These are phyloP conservation scores for Capillidium heterosporum DNA, from an alignment of 371 early-diverging fungal genomes.

Conservation along the genomic window DNA sequence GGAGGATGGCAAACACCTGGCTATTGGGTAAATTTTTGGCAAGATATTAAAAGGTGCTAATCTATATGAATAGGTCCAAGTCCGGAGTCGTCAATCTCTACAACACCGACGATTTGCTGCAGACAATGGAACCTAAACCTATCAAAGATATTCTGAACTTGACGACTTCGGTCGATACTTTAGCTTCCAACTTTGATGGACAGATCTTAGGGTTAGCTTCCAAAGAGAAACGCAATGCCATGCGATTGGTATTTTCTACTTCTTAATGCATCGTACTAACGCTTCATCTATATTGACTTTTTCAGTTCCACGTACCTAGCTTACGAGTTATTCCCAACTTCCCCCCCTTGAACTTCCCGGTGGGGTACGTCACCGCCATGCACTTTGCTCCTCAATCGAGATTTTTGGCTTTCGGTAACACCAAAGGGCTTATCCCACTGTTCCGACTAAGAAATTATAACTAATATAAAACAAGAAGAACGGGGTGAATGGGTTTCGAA, in stretches of 20 bases:
- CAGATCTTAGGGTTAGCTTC: conserved; percentile 64
- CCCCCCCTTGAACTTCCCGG: conserved; percentile 55
- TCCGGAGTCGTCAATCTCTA: conserved; percentile 83
- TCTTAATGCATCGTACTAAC: background rate
- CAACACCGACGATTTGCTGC: conserved; percentile 23
- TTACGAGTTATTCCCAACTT: conserved; percentile 72
- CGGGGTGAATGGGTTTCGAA: no score
- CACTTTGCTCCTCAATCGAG: conserved; percentile 79
- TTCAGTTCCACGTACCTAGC: conserved; percentile 46
- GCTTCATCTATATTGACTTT: no score
- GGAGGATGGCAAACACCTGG: conserved; percentile 50
- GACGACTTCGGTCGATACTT: conserved; percentile 51
- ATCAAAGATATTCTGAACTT: conserved; percentile 59
- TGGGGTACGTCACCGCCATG: conserved; percentile 27
- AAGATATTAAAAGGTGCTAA: conserved; percentile 1
- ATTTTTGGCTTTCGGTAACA: conserved; percentile 75
- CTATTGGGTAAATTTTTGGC: conserved; percentile 43
- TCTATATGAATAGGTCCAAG: conserved; percentile 26
- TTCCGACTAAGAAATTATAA: conserved; percentile 53
- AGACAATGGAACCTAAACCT: conserved; percentile 33
- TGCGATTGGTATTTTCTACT: conserved; percentile 27
- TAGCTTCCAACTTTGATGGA: conserved; percentile 66
- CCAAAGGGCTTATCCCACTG: conserved; percentile 64
- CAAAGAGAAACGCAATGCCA: conserved; percentile 42
- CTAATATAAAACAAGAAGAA: conserved; percentile 11